A percentile compares a stretch with the other conserved stretches of the same genome.
These are phyloP conservation scores for Hypoxylon lienhwacheense DNA, from an alignment of 495 filamentous ascomycete genomes.

Conservation along the genomic window DNA sequence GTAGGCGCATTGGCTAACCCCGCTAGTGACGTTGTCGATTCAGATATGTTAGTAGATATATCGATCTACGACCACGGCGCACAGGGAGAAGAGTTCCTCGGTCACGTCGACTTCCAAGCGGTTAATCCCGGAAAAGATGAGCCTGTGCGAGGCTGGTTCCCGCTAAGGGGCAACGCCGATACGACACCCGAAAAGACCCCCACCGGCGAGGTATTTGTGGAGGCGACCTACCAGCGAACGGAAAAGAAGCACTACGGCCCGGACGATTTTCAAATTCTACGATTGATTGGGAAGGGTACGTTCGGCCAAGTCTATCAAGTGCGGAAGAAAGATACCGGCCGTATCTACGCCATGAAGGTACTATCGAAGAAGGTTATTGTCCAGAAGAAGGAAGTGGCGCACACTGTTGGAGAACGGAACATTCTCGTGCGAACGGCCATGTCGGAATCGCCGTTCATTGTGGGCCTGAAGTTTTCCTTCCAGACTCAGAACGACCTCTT, in stretches of 20 bases:
- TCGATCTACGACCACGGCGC: conserved; percentile 85
- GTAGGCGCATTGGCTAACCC: conserved; percentile 42
- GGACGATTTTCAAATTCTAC: conserved; percentile 94
- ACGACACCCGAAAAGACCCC: conserved; percentile 59
- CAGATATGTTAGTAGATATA: conserved; percentile 87
- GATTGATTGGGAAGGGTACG: conserved; percentile 96
- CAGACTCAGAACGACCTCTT: conserved; percentile 96
- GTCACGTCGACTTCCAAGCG: conserved; percentile 79
- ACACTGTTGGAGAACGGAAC: conserved; percentile 95
- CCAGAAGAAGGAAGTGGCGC: conserved; percentile 98
- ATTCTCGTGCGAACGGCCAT: conserved; percentile 95
- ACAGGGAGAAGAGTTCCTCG: conserved; percentile 85
- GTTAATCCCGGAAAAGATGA: conserved; percentile 65
- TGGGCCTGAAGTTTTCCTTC: conserved; percentile 98
- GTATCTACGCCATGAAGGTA: conserved; percentile 99
- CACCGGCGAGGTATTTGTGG: conserved; percentile 87
- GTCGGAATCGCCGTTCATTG: conserved; percentile 95
- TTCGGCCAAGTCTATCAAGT: conserved; percentile 99
- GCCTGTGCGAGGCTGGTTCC: conserved; percentile 82
- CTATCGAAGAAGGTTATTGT: conserved; percentile 99
- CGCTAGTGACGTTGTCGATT: conserved; percentile 86
- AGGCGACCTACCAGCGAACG: conserved; percentile 83
- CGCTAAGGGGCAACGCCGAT: conserved; percentile 65
- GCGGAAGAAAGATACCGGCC: conserved; percentile 93
- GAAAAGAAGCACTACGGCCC: conserved; percentile 93